A percentile compares a stretch with the other conserved stretches of the same genome.
Evolutionary conservation across 768 basidiomycete species (phyloP).

Genomic region (Tulasnella sp.): DNA sequence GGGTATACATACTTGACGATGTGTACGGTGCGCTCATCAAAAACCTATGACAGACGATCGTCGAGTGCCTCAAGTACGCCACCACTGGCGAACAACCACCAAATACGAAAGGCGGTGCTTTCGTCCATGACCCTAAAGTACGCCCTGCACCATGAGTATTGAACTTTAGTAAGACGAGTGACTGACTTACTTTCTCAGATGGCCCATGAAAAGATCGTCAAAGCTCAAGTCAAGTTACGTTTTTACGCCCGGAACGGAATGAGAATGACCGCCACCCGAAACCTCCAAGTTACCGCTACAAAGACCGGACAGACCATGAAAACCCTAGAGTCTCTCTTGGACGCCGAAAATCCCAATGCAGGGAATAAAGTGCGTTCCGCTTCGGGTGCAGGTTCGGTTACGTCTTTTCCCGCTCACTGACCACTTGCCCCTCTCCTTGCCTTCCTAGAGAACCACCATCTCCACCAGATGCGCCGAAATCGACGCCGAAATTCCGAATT

Average conservation of each 20-base stretch:
- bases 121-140: slow-evolving; percentile 90
- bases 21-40: neutral
- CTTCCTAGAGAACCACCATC: slow-evolving; percentile 68
- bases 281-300: slow-evolving; percentile 88
- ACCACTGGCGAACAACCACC: slow-evolving; percentile 98
- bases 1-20: slow-evolving; percentile 23
- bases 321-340: slow-evolving; percentile 88
- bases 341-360: slow-evolving; percentile 60
- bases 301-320: slow-evolving; percentile 95
- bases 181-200: slow-evolving; percentile 57
- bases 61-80: slow-evolving; percentile 98
- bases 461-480: slow-evolving; percentile 98
- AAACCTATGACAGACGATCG: slow-evolving; percentile 60
- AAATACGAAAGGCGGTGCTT: slow-evolving; percentile 96
- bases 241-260: slow-evolving; percentile 87
- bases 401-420: neutral
- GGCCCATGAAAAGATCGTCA: slow-evolving; percentile 98
- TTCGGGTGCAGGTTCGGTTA: neutral
- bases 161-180: too few relatives aligned
- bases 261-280: slow-evolving; percentile 85
- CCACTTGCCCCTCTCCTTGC: neutral
- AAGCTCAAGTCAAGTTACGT: slow-evolving; percentile 93
- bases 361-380: slow-evolving; percentile 64
- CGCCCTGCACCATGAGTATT: too few relatives aligned
- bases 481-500: slow-evolving; percentile 86